Percentiles rank a stretch among this genome's conserved stretches.
Evolutionary conservation across 1,284 basidiomycete genomes (phyloP).

Genomic region (Pseudozyma sp.): DNA sequence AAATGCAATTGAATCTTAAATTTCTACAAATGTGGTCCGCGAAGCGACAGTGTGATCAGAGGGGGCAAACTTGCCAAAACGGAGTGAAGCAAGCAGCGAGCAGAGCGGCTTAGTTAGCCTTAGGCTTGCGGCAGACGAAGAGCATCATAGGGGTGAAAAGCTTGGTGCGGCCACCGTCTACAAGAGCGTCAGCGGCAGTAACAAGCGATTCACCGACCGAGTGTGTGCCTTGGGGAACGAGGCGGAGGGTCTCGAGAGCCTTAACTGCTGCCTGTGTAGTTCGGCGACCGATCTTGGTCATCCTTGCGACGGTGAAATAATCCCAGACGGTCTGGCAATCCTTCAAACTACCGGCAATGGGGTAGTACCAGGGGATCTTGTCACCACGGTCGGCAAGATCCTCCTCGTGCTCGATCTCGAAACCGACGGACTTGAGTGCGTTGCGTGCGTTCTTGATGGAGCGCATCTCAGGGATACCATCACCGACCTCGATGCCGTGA

Average conservation of each 20-base stretch:
- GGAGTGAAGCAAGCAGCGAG: not conserved
- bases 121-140: conserved; percentile 44
- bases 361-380: conserved; percentile 92
- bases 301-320: conserved; percentile 72
- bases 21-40: conserved; percentile 15
- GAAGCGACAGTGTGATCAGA: conserved; percentile 24
- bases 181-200: conserved; percentile 82
- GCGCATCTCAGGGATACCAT: conserved; percentile 98
- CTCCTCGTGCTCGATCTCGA: conserved; percentile 89
- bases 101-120: conserved; percentile 12
- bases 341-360: conserved; percentile 88
- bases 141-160: conserved; percentile 72
- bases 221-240: conserved; percentile 92
- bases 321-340: conserved; percentile 97
- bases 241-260: conserved; percentile 80
- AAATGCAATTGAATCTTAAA: conserved; percentile 2
- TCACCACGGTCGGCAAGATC: conserved; percentile 89
- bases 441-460: conserved; percentile 79
- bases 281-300: conserved; percentile 86
- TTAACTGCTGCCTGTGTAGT: conserved; percentile 86
- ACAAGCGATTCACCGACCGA: conserved; percentile 91
- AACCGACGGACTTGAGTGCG: conserved; percentile 86
- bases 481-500: conserved; percentile 81
- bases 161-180: conserved; percentile 87
- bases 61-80: not conserved